Percentiles rank a stretch among this genome's conserved stretches.
Conservation (phyloP, 2,329 filamentous ascomycete species). For the Teratosphaeria pseudoeucalypti region DNA sequence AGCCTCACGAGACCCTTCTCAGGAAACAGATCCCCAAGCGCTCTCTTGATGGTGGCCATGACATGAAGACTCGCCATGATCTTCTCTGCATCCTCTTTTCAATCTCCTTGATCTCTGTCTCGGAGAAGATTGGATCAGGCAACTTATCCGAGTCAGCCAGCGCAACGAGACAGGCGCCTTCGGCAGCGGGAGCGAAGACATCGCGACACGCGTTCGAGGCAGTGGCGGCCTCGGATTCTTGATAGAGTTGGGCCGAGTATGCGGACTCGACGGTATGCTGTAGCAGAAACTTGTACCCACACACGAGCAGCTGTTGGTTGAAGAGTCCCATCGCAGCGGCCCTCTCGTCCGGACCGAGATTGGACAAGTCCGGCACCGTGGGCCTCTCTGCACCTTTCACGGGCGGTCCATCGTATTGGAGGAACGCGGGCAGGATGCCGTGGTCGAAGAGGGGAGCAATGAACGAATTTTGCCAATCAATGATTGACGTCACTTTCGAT, state of each 20-base stretch:
- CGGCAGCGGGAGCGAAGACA: not conserved
- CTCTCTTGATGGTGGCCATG: not conserved
- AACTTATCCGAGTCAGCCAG: not conserved
- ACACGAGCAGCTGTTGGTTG: not conserved
- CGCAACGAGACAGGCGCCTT: not conserved
- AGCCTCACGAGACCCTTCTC: not conserved
- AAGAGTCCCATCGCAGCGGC: not conserved
- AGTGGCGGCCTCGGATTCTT: not conserved
- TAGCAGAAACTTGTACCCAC: not conserved
- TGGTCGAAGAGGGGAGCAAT: conserved; percentile 26
- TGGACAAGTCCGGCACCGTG: not conserved
- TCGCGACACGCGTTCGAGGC: not conserved
- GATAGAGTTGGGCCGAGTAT: not conserved
- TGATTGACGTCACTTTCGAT: conserved; percentile 22
- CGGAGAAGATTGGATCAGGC: not conserved
- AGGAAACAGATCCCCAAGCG: conserved; percentile 1
- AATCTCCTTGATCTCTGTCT: conserved; percentile 7
- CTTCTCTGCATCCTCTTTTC: not conserved
- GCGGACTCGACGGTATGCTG: not conserved
- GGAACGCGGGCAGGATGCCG: conserved; percentile 8
- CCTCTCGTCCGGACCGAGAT: not conserved
- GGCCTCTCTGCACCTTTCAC: conserved; percentile 15
- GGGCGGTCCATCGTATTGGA: conserved; percentile 25
- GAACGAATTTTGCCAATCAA: conserved; percentile 28
- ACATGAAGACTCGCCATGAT: not conserved